Conservation (phyloP, 345 rosid genomes). For the Laguncularia racemosa region DNA sequence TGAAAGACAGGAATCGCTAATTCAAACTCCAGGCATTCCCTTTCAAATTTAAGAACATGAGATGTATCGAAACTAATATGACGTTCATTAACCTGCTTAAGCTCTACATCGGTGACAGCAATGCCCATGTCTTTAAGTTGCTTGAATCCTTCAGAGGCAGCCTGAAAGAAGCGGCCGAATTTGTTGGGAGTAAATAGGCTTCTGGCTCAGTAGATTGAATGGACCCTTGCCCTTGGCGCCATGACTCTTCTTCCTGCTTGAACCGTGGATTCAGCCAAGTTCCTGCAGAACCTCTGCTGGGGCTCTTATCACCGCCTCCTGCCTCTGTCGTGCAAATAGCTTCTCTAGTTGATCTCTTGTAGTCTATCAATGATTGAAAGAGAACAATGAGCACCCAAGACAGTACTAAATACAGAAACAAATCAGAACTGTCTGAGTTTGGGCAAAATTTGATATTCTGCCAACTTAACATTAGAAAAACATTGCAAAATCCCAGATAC, state of each 20-base stretch:
- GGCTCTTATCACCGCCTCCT: conserved; percentile 19
- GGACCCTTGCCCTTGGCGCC: conserved; percentile 12
- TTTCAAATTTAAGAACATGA: background rate
- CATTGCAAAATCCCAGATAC: no score
- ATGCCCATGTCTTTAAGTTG: conserved; percentile 30
- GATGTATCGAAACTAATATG: background rate
- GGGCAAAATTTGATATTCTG: no score
- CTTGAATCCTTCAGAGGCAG: conserved; percentile 20
- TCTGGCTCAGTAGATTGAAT: conserved; percentile 19
- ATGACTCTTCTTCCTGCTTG: conserved; percentile 6
- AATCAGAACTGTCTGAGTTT: background rate
- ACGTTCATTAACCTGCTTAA: conserved; percentile 22
- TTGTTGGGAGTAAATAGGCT: conserved; percentile 35
- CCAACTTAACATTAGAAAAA: no score
- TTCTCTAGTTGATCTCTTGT: conserved; percentile 29
- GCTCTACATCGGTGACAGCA: conserved; percentile 18
- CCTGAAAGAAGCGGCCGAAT: conserved; percentile 36
- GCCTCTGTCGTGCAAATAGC: conserved; percentile 24
- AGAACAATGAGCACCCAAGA: background rate
- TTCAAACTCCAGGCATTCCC: no score
- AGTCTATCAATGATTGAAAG: conserved; percentile 17
- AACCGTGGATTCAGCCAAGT: conserved; percentile 14
- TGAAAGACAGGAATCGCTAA: background rate
- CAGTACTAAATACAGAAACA: background rate
- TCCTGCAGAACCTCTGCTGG: conserved; percentile 22